Evolutionary conservation across 2,329 filamentous ascomycete species (phyloP).

Genomic region (Neonectria punicea): DNA sequence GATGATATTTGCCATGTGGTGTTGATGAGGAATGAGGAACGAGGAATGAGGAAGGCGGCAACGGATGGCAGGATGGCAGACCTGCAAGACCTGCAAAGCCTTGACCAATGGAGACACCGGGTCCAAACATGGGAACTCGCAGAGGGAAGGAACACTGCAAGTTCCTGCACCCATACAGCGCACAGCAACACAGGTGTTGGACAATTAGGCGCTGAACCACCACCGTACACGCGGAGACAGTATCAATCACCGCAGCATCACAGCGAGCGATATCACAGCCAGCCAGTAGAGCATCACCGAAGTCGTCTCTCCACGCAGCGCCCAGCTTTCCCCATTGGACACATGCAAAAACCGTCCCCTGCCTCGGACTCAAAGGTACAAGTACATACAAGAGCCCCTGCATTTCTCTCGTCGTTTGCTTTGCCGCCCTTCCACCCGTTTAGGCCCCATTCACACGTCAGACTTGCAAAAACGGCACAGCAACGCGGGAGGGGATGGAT

Average conservation of each 20-base stretch:
- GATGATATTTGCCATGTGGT: not conserved
- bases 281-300: not conserved
- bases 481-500: not conserved
- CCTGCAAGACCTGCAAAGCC: not conserved
- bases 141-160: not conserved
- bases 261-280: not conserved
- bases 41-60: conserved; percentile 15
- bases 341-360: not conserved
- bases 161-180: not conserved
- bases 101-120: not conserved
- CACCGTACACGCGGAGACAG: not conserved
- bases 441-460: not conserved
- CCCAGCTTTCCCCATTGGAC: not conserved
- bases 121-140: conserved; percentile 1
- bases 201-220: not conserved
- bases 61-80: not conserved
- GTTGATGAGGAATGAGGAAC: not conserved
- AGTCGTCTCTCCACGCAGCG: not conserved
- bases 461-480: conserved; percentile 9
- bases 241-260: not conserved
- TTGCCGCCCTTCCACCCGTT: not conserved
- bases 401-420: not conserved
- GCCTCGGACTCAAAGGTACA: not conserved
- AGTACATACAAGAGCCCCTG: not conserved
- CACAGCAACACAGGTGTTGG: not conserved